These are phyloP conservation scores for Heliamphora pulchella DNA, from an alignment of 179 eudicot species.

Conservation along the genomic window DNA sequence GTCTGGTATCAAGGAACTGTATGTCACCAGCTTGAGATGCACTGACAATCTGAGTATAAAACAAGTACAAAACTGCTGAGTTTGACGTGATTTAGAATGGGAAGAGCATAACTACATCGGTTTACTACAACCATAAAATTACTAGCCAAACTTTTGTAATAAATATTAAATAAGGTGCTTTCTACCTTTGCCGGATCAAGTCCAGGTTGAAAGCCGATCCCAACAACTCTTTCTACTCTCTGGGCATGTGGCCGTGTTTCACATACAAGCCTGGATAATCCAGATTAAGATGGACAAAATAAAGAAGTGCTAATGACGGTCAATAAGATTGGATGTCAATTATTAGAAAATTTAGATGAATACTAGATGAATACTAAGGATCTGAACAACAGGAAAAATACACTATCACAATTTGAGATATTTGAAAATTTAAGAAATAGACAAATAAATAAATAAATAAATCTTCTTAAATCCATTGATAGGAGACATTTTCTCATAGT, in stretches of 20 bases:
- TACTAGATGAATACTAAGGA: neutral
- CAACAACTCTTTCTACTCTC: constrained; percentile 69
- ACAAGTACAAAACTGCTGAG: constrained; percentile 1
- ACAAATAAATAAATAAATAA: neutral
- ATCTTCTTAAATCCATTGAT: neutral
- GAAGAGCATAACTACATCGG: neutral
- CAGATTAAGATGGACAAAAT: neutral
- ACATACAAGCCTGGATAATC: constrained; percentile 59
- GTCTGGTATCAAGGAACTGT: constrained; percentile 85
- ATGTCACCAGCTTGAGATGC: constrained; percentile 98
- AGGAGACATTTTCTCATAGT: neutral
- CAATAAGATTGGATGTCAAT: neutral
- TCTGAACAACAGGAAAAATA: neutral
- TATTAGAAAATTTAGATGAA: neutral
- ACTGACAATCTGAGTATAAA: constrained; percentile 60
- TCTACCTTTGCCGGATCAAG: constrained; percentile 75
- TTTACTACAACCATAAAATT: neutral
- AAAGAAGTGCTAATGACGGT: neutral
- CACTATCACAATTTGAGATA: neutral
- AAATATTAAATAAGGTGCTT: neutral
- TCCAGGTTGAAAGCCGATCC: constrained; percentile 93
- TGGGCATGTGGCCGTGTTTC: constrained; percentile 62
- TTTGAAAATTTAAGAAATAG: too few relatives aligned
- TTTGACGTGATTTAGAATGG: neutral
- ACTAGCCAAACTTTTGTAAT: neutral